Evolutionary conservation across 805 yeast genomes (phyloP), one percentile per base, ranked within the genome.

Genomic region (Candida boleticola): DNA sequence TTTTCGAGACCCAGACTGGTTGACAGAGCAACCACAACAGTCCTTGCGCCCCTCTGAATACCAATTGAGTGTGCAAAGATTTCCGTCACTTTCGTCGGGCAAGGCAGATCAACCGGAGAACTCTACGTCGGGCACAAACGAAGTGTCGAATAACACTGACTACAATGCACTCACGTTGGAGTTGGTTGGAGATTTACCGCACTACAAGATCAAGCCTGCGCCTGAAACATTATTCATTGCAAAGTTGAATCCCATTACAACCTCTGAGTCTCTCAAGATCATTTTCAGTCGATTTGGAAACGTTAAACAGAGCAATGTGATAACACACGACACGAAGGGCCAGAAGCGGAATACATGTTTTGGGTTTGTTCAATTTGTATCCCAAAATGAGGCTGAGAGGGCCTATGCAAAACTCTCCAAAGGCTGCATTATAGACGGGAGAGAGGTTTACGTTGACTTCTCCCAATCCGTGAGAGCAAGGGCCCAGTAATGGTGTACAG

Each of bases 401-500:
- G 89, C 89, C 0, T 83, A 80, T 53, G 58, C 66, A 42, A 78
- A 77, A 52, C 77, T 83, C 80, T 79, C 80, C 31, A 76, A 74
- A 13, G 49, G 54, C 6, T 83, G 78, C 3, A 52, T 82, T 35
- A 79, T 83, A 29, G 89, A 83, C 54, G 89, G 83, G 42, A 55
- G 75, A 32, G 65, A 84, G 41, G 74, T 83, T 18, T 79, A 79
- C 45, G 85, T 83, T 33, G 89, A 83, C 55, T 83, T 83, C 64
- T 74, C 83, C 45, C 89, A 83, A 54, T 54, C 58, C n/a, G 49
- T 48, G 3, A 37, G 42, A 11, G 13, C 14, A 13, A 7, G 14
- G 31, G 14, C 14, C 20, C 4, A 31, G 10, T 31, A 14, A n/a
- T n/a, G n/a, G n/a, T n/a, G n/a, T n/a, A n/a, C n/a, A n/a, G 14